Base-by-base conservation (phyloP, 75 land plant species). In the Adiantum capillusveneris region DNA sequence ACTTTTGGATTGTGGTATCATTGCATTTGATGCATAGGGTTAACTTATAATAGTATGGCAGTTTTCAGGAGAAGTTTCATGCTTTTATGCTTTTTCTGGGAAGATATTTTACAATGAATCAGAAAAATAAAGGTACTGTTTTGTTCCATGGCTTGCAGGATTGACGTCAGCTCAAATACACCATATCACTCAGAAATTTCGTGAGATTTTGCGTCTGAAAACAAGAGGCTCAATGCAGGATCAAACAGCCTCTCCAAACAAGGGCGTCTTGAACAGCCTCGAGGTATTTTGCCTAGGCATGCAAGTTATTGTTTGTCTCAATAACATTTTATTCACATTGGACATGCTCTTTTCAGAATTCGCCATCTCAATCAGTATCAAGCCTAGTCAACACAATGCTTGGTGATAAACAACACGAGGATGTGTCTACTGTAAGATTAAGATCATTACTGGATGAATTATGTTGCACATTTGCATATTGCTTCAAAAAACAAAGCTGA, bases 341-440 rank as follows among this genome's bases (percentile, higher is more conserved):
- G n/a, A n/a, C n/a, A n/a, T 11, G 3, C 25, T 31, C 31, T 25
- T 21, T 77, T 67, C 89, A 93, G 95, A 81, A 76, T 65, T 83
- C 93, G 28, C 81, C 94, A 26, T 82, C 91, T 22, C 94, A 93
- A 53, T 83, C 95, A 21, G 79, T 93, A 27, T 43, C 83, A 46
- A 81, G 79, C 60, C 84, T 88, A 22, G 78, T 85, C 31, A 81
- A 86, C 69, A 84, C 95, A 11, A 85, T 85, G 55, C 68, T 93
- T 7, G 93, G 84, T 56, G 92, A 90, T 60, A 80, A 80, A 54
- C 84, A 86, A 63, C 81, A 84, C 62, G 90, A 82, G 11, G 98
- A 93, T 63, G 82, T 93, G 41, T 86, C 98, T 55, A 67, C 75
- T 63, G 97, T 91, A 82, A 61, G 95, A n/a, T n/a, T n/a, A n/a